These are phyloP conservation scores for Agarophyton chilense DNA, from an alignment of 23 red algal species.

Conservation along the genomic window DNA sequence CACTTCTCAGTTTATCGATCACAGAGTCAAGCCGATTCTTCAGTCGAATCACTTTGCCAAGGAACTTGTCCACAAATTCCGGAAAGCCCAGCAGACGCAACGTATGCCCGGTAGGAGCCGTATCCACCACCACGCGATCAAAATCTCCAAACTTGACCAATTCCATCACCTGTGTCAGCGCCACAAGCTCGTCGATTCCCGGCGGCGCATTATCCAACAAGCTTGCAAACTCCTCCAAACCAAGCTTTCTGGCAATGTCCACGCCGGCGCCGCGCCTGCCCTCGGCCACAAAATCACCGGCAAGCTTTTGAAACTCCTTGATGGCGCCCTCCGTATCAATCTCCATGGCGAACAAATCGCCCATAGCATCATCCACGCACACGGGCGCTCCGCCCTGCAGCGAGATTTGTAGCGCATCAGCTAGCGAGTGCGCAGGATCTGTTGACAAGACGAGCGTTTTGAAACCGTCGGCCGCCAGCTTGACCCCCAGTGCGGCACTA, in stretches of 20 bases:
- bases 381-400: slow-evolving; percentile 80
- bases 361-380: slow-evolving; percentile 36
- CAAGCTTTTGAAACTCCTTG: slow-evolving; percentile 76
- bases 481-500: slow-evolving; percentile 63
- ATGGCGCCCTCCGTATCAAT: slow-evolving; percentile 89
- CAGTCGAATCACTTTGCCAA: slow-evolving; percentile 86
- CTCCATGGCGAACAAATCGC: slow-evolving; percentile 86
- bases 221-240: slow-evolving; percentile 89
- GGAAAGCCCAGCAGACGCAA: slow-evolving; percentile 91
- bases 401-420: slow-evolving; percentile 69
- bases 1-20: slow-evolving; percentile 65
- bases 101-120: slow-evolving; percentile 97
- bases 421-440: slow-evolving; percentile 97
- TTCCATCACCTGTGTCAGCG: slow-evolving; percentile 87
- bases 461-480: slow-evolving; percentile 70
- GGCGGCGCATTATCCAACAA: slow-evolving; percentile 94
- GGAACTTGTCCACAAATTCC: slow-evolving; percentile 92
- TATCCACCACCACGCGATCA: slow-evolving; percentile 94
- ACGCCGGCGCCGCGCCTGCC: slow-evolving; percentile 55
- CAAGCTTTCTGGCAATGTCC: slow-evolving; percentile 85
- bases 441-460: slow-evolving; percentile 92
- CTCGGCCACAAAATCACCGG: slow-evolving; percentile 62
- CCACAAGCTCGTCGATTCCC: slow-evolving; percentile 95
- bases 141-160: slow-evolving; percentile 81
- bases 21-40: slow-evolving; percentile 79